Conservation (phyloP, 352 stramenopile genomes). For the Pythium monospermum region DNA sequence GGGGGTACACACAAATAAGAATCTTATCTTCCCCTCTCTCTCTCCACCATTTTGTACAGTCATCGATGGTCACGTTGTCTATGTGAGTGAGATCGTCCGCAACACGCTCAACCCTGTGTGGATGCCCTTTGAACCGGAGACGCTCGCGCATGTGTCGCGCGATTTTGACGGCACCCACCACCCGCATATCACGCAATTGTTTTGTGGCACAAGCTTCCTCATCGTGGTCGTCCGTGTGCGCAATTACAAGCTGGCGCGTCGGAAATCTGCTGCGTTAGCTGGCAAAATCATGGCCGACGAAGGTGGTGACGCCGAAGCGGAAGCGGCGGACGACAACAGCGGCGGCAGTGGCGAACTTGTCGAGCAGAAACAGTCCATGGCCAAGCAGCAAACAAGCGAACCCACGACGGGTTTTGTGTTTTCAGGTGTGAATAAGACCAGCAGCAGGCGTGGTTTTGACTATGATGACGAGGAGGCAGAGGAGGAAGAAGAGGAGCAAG, state of each 20-base stretch:
- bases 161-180: slow-evolving; percentile 21
- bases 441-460: slow-evolving; percentile 6
- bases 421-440: background rate
- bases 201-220: slow-evolving; percentile 51
- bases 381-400: slow-evolving; percentile 3
- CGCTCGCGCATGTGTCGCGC: slow-evolving; percentile 16
- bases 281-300: slow-evolving; percentile 42
- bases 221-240: slow-evolving; percentile 63
- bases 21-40: too few species aligned
- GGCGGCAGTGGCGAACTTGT: background rate
- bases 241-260: slow-evolving; percentile 39
- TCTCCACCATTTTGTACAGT: slow-evolving; percentile 36
- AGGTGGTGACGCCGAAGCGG: slow-evolving; percentile 29
- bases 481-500: slow-evolving; percentile 2
- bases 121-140: slow-evolving; percentile 66
- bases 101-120: slow-evolving; percentile 78
- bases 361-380: slow-evolving; percentile 2
- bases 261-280: slow-evolving; percentile 45
- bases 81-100: slow-evolving; percentile 66
- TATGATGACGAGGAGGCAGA: slow-evolving; percentile 14
- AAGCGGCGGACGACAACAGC: slow-evolving; percentile 16
- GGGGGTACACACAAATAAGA: too few species aligned
- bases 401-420: slow-evolving; percentile 17
- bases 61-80: slow-evolving; percentile 59
- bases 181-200: slow-evolving; percentile 33